Percentiles rank a stretch among this genome's conserved stretches.
These are phyloP conservation scores for Colletotrichum horii DNA, from an alignment of 2,329 filamentous ascomycete genomes.

Conservation along the genomic window DNA sequence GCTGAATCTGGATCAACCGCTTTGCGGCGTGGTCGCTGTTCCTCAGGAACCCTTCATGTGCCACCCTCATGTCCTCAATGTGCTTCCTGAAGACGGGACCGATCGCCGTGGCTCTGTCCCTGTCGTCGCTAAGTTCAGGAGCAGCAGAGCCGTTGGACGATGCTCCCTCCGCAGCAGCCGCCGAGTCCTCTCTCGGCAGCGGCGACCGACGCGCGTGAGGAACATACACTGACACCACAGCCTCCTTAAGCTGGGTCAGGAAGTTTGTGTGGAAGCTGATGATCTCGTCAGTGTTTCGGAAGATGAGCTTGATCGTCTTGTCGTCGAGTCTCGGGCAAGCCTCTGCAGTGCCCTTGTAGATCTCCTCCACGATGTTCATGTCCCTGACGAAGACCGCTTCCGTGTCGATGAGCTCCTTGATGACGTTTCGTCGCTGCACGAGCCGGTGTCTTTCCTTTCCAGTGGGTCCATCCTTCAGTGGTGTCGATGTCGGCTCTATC, in stretches of 20 bases:
- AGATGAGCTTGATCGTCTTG: constrained; percentile 88
- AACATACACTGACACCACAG: constrained; percentile 79
- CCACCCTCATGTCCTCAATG: constrained; percentile 64
- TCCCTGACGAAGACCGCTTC: constrained; percentile 91
- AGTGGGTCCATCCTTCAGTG: constrained; percentile 42
- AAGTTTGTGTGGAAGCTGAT: constrained; percentile 85
- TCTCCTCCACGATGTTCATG: constrained; percentile 97
- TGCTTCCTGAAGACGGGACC: constrained; percentile 61
- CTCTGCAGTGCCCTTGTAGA: constrained; percentile 92
- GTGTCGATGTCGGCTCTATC: constrained; percentile 39
- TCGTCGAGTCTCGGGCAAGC: constrained; percentile 79
- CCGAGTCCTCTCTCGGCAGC: constrained; percentile 46
- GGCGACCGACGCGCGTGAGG: constrained; percentile 57
- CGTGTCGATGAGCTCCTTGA: constrained; percentile 92
- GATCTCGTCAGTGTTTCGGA: constrained; percentile 91
- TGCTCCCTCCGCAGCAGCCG: constrained; percentile 39
- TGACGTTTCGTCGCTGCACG: constrained; percentile 79
- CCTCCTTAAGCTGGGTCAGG: constrained; percentile 79
- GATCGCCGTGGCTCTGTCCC: constrained; percentile 57
- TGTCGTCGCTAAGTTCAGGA: constrained; percentile 52
- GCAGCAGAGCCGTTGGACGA: constrained; percentile 37
- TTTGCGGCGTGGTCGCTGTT: constrained; percentile 68
- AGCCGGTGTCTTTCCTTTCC: constrained; percentile 73
- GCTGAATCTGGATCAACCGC: constrained; percentile 66
- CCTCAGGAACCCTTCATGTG: constrained; percentile 67